phyloP scores from a whole-genome alignment of 1,284 basidiomycete species.

The Heterobasidion occidentale region DNA sequence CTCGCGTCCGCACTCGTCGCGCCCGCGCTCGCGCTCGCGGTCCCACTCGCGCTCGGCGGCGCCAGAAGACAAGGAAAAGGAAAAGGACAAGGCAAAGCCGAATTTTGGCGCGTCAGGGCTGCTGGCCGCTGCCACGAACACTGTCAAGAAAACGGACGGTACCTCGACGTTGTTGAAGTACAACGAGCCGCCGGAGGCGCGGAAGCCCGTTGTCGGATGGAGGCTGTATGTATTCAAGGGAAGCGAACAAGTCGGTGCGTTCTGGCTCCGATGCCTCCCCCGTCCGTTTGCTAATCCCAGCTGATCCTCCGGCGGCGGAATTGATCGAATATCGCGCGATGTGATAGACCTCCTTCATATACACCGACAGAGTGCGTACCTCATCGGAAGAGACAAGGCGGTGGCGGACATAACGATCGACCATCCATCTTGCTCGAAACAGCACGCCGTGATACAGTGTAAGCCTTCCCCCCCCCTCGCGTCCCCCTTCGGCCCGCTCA shows the following conservation, averaged over 20 bases:
- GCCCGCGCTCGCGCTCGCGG: conserved; percentile 25
- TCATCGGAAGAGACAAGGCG: conserved; percentile 84
- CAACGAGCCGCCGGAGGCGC: conserved; percentile 96
- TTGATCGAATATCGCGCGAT: neutral
- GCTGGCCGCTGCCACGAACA: conserved; percentile 93
- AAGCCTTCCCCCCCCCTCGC: conserved; percentile 16
- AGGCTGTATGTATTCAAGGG: conserved; percentile 97
- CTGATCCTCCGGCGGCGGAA: too few relatives aligned
- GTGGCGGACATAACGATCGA: conserved; percentile 89
- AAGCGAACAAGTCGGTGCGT: conserved; percentile 83
- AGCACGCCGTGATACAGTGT: conserved; percentile 97
- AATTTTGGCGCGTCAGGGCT: conserved; percentile 87
- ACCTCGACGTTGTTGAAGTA: conserved; percentile 92
- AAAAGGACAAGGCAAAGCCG: conserved; percentile 66
- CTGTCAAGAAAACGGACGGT: conserved; percentile 64
- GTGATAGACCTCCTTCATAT: conserved; percentile 80
- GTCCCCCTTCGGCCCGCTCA: conserved; percentile 7
- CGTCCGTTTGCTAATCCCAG: neutral
- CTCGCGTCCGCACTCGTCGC: conserved; percentile 24
- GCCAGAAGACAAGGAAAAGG: conserved; percentile 27
- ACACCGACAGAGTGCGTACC: conserved; percentile 88
- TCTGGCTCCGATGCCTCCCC: neutral
- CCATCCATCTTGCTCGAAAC: conserved; percentile 97
- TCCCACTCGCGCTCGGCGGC: conserved; percentile 18
- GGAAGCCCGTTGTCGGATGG: conserved; percentile 88